These are phyloP conservation scores for Chionographis japonica DNA, from an alignment of 106 monocot species.

Conservation along the genomic window DNA sequence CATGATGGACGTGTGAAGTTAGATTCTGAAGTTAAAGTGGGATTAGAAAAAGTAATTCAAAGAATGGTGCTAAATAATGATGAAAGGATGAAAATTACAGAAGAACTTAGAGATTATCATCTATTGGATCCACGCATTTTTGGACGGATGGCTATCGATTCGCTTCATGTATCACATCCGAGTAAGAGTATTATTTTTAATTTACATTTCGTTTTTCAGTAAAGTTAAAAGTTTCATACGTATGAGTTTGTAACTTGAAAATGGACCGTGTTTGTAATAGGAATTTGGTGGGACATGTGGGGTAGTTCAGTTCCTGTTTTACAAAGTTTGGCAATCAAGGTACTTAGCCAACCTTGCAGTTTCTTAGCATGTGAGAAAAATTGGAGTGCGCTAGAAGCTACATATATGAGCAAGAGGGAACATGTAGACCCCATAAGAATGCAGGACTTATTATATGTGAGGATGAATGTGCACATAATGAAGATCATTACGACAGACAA, in stretches of 20 bases:
- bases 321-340: slow-evolving; percentile 12
- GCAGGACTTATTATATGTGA: slow-evolving; percentile 13
- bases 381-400: background rate
- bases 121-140: slow-evolving; percentile 11
- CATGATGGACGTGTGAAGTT: slow-evolving; percentile 19
- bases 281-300: slow-evolving; percentile 17
- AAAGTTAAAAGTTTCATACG: too few relatives aligned
- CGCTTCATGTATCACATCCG: slow-evolving; percentile 16
- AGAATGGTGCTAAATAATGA: slow-evolving; percentile 15
- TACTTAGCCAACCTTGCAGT: slow-evolving; percentile 10
- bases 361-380: slow-evolving; percentile 3
- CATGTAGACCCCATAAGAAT: slow-evolving; percentile 5
- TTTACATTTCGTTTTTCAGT: too few relatives aligned
- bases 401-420: background rate
- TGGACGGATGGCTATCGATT: slow-evolving; percentile 13
- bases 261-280: background rate
- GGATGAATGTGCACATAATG: slow-evolving; percentile 3
- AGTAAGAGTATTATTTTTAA: slow-evolving; percentile 5
- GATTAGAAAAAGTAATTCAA: slow-evolving; percentile 12
- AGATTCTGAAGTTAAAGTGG: slow-evolving; percentile 11
- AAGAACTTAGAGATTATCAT: slow-evolving; percentile 23
- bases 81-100: slow-evolving; percentile 13
- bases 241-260: background rate
- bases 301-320: slow-evolving; percentile 13
- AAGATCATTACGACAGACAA: slow-evolving; percentile 4